Conservation (phyloP, 192 early-diverging fungal species). For the Backusella liffmaniae region DNA sequence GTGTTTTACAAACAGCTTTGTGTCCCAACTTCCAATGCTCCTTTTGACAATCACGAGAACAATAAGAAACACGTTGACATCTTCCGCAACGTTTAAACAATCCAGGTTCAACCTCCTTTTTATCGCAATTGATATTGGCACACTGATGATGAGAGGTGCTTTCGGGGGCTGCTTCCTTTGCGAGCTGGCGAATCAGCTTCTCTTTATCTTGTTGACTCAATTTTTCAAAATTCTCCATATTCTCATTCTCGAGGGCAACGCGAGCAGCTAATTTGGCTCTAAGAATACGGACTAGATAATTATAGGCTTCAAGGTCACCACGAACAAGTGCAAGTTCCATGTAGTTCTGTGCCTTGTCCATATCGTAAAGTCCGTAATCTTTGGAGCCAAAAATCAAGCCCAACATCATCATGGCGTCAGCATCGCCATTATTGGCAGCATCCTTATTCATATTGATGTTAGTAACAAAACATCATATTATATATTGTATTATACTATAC, state of each 20-base stretch:
- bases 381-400: slow-evolving; percentile 53
- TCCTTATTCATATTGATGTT: slow-evolving; percentile 10
- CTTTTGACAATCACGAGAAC: slow-evolving; percentile 52
- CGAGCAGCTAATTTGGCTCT: slow-evolving; percentile 43
- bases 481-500: not conserved
- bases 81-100: slow-evolving; percentile 46
- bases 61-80: slow-evolving; percentile 49
- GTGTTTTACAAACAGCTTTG: slow-evolving; percentile 36
- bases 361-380: slow-evolving; percentile 49
- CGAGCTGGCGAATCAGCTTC: slow-evolving; percentile 29
- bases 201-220: slow-evolving; percentile 25
- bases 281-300: slow-evolving; percentile 41
- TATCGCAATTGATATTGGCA: slow-evolving; percentile 40
- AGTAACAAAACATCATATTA: not conserved
- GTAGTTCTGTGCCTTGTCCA: slow-evolving; percentile 49
- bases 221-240: slow-evolving; percentile 35
- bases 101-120: slow-evolving; percentile 41
- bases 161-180: slow-evolving; percentile 31
- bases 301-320: slow-evolving; percentile 45
- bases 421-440: slow-evolving; percentile 40
- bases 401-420: slow-evolving; percentile 46
- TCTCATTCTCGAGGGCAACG: slow-evolving; percentile 35
- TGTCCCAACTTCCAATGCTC: slow-evolving; percentile 53
- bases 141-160: slow-evolving; percentile 30
- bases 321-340: slow-evolving; percentile 51